Conservation (phyloP, 768 basidiomycete species). For the Mycena vitilis region DNA sequence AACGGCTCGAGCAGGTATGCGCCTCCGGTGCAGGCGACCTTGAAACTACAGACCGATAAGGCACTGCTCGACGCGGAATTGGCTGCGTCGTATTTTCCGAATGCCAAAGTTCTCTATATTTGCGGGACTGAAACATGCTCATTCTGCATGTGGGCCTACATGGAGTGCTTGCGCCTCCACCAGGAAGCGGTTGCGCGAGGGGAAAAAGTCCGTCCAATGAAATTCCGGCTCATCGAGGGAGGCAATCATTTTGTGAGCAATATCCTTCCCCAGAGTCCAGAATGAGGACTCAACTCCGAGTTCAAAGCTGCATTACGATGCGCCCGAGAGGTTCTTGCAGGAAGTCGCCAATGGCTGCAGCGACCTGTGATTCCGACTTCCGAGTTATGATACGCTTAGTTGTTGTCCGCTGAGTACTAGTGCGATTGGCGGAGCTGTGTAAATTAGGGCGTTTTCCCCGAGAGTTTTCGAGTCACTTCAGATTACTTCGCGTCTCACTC, state of each 20-base stretch:
- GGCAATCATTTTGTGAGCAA: conserved; percentile 22
- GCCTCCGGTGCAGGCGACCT: conserved; percentile 10
- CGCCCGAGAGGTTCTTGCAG: conserved; percentile 9
- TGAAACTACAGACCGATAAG: conserved; percentile 10
- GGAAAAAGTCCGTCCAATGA: conserved; percentile 3
- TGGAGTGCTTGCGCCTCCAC: conserved; percentile 9
- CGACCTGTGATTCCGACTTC: not conserved
- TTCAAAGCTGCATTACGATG: conserved; percentile 16
- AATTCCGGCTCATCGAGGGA: conserved; percentile 15
- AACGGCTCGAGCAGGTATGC: not conserved
- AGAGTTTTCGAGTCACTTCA: too few relatives aligned
- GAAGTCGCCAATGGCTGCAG: conserved; percentile 9
- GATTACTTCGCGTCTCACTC: too few relatives aligned
- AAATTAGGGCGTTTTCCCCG: too few relatives aligned
- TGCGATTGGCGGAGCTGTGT: too few relatives aligned
- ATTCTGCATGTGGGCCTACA: conserved; percentile 25
- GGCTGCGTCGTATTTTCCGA: conserved; percentile 21
- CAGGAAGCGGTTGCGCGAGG: not conserved
- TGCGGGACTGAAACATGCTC: conserved; percentile 9
- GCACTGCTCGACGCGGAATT: conserved; percentile 1
- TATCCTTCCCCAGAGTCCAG: too few relatives aligned
- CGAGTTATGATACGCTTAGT: not conserved
- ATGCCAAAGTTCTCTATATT: conserved; percentile 18
- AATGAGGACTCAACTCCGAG: not conserved
- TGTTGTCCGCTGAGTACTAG: too few relatives aligned